Base-by-base conservation (phyloP, 441 rosid genomes). In the Eutrema salsugineum region DNA sequence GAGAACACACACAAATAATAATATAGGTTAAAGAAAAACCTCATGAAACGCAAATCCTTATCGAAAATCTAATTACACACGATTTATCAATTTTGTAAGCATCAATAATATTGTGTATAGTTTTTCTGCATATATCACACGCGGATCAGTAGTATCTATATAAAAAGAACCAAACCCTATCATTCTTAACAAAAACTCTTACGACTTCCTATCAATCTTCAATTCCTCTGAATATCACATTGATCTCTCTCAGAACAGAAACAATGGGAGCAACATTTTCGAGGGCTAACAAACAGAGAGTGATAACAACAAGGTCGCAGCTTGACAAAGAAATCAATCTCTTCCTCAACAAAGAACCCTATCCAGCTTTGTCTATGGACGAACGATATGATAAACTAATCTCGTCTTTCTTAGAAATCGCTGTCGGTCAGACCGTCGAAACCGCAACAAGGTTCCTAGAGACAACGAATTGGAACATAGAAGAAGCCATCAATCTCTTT, bases 371-470 rank as follows among this genome's bases (percentile, higher is more conserved):
- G 6, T 30, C 67, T 42, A 61, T 1, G 8, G 51, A 30, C 7
- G 30, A 30, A 44, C 67, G 27, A 10, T 17, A 62, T 7, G 40
- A 71, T 44, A 32, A 67, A 42, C 77, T 88, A 74, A 84, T 91
- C 75, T 79, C 96, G 47, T 88, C 92, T 64, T 94, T 94, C 73
- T 89, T 91, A 40, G 97, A 94, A 84, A 87, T 91, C 87, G 95
- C 92, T 39, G 88, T 87, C 12, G 97, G 90, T 54, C 90, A 94
- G 58, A 85, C 92, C 20, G 71, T 80, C 11, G 95, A 91, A 53
- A 88, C 91, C 11, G 98, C 98, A 56, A 68, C 67, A 22, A 85
- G 83, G 66, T 90, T 90, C 80, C 60, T 94, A 72, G 86, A 87
- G 82, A 89, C 87, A 30, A 28, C 75, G 16, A 50, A 43, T 3